Evolutionary conservation across 805 yeast species (phyloP).

Genomic region (Kuraishia piskuri): DNA sequence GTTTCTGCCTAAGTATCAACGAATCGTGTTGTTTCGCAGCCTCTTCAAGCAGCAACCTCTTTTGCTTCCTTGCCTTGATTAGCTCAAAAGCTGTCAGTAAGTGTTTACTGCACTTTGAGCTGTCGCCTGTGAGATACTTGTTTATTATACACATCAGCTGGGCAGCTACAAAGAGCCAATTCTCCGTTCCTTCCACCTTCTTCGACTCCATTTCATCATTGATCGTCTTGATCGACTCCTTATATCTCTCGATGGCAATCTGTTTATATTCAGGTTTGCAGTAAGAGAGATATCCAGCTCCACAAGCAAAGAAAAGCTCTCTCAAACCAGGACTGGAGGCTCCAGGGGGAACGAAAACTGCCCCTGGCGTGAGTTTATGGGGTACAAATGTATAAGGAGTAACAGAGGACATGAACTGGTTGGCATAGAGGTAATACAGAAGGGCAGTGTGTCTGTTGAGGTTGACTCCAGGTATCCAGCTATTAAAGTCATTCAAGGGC

Average conservation of each 20-base stretch:
- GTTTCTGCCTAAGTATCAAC: neutral
- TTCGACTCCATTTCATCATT: neutral
- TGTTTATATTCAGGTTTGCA: constrained; percentile 1
- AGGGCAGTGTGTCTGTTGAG: constrained; percentile 2
- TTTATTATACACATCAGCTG: constrained; percentile 1
- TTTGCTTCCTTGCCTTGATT: constrained; percentile 1
- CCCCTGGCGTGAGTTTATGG: constrained; percentile 1
- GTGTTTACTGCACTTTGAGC: neutral
- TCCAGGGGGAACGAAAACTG: constrained; percentile 4
- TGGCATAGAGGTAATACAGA: constrained; percentile 4
- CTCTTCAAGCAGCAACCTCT: neutral
- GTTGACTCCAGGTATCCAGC: constrained; percentile 4
- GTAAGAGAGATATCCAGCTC: constrained; percentile 4
- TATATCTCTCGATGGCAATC: neutral
- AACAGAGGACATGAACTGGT: constrained; percentile 3
- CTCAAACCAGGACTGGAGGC: constrained; percentile 2
- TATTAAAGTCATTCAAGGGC: neutral
- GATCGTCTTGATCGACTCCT: constrained; percentile 1
- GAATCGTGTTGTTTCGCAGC: neutral
- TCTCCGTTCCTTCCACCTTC: constrained; percentile 3
- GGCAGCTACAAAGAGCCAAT: constrained; percentile 6
- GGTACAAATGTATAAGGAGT: constrained; percentile 1
- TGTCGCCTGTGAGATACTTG: constrained; percentile 1
- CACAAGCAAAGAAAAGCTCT: constrained; percentile 4
- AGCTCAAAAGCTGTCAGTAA: constrained; percentile 2